Percentiles rank a stretch among this genome's conserved stretches.
phyloP scores from a whole-genome alignment of 2,329 filamentous ascomycete genomes.

The Talaromyces amestolkiae region DNA sequence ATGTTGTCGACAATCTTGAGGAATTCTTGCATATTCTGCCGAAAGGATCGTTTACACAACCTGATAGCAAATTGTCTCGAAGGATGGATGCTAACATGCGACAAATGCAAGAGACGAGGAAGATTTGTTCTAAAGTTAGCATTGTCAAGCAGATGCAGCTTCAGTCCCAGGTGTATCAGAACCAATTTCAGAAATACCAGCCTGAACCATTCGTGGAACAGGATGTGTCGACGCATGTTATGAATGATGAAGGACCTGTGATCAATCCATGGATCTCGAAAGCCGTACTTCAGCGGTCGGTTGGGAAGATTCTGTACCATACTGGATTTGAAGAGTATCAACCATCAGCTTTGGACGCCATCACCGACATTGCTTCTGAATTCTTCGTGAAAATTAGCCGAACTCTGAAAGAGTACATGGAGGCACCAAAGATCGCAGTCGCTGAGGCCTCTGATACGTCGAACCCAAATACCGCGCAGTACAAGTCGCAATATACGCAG shows the following conservation, averaged over 20 bases:
- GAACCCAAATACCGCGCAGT: slow-evolving; percentile 42
- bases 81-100: slow-evolving; percentile 88
- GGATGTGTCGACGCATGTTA: slow-evolving; percentile 84
- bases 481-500: slow-evolving; percentile 68
- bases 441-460: slow-evolving; percentile 47
- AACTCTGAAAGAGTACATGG: slow-evolving; percentile 77
- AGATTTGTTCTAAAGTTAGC: slow-evolving; percentile 91
- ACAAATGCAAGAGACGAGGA: slow-evolving; percentile 95
- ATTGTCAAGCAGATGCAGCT: slow-evolving; percentile 99
- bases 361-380: slow-evolving; percentile 84
- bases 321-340: slow-evolving; percentile 97
- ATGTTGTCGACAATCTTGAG: slow-evolving; percentile 82
- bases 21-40: slow-evolving; percentile 78
- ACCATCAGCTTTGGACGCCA: slow-evolving; percentile 83
- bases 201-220: slow-evolving; percentile 82
- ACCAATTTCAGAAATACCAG: slow-evolving; percentile 96
- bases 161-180: slow-evolving; percentile 94
- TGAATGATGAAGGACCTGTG: slow-evolving; percentile 82
- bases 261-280: slow-evolving; percentile 81
- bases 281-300: slow-evolving; percentile 80
- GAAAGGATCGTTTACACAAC: slow-evolving; percentile 70
- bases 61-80: slow-evolving; percentile 68
- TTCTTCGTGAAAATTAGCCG: slow-evolving; percentile 83
- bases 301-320: slow-evolving; percentile 93
- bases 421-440: slow-evolving; percentile 71